Evolutionary conservation across 768 basidiomycete genomes (phyloP).

Genomic region (Zangia roseola): DNA sequence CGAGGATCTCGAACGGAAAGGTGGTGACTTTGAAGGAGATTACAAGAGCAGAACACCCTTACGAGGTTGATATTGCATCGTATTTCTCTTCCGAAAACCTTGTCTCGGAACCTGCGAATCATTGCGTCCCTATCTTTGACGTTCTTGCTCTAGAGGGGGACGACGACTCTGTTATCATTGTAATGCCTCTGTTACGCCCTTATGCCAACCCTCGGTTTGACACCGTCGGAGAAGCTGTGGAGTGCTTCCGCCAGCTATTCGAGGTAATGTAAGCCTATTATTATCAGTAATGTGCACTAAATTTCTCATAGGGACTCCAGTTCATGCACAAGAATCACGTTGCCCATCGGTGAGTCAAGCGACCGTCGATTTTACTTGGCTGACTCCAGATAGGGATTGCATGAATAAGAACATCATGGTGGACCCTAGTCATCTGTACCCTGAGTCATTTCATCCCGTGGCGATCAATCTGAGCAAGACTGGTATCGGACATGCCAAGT

Average conservation of each 20-base stretch:
- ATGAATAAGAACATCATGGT: slow-evolving; percentile 33
- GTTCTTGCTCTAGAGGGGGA: slow-evolving; percentile 9
- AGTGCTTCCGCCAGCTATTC: slow-evolving; percentile 32
- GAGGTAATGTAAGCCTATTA: slow-evolving; percentile 16
- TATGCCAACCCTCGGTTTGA: slow-evolving; percentile 21
- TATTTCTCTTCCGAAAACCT: slow-evolving; percentile 17
- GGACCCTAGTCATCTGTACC: slow-evolving; percentile 26
- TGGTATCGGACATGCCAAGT: slow-evolving; percentile 19
- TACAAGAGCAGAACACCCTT: not conserved
- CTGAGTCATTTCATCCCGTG: slow-evolving; percentile 27
- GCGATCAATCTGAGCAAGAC: slow-evolving; percentile 1
- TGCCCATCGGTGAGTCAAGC: slow-evolving; percentile 33
- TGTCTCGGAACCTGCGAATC: slow-evolving; percentile 14
- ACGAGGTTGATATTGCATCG: slow-evolving; percentile 24
- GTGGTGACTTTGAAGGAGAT: slow-evolving; percentile 33
- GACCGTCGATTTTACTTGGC: no score
- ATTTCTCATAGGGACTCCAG: slow-evolving; percentile 26
- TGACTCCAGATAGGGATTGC: slow-evolving; percentile 24
- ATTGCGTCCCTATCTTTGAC: slow-evolving; percentile 28
- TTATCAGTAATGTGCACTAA: not conserved
- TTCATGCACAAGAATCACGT: slow-evolving; percentile 37
- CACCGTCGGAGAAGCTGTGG: slow-evolving; percentile 12
- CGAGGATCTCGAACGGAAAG: slow-evolving; percentile 23
- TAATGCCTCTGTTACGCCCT: slow-evolving; percentile 29
- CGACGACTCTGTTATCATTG: slow-evolving; percentile 18